Percentiles rank a stretch among this genome's conserved stretches.
Evolutionary conservation across 257 asterid genomes (phyloP).

Genomic region (Capsicum pubescens): DNA sequence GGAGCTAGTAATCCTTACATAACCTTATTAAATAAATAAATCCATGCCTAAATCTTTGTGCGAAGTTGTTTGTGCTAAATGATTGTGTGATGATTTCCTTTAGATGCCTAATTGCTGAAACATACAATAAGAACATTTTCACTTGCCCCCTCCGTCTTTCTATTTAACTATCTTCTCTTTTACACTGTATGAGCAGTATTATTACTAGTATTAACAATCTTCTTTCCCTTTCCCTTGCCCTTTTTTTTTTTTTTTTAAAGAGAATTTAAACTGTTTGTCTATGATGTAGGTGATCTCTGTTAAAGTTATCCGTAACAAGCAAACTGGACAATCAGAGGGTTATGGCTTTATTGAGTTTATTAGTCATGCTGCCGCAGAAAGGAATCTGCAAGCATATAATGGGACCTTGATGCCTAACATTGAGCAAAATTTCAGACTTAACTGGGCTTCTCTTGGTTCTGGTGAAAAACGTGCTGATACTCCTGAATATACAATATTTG

Average conservation of each 20-base stretch:
- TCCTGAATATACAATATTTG: conserved; percentile 76
- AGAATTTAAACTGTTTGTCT: neutral
- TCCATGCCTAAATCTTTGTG: neutral
- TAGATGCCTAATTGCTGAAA: neutral
- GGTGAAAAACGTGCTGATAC: conserved; percentile 75
- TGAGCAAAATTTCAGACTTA: conserved; percentile 66
- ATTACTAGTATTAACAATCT: neutral
- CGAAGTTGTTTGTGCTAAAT: neutral
- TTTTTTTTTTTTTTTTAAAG: neutral
- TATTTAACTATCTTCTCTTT: neutral
- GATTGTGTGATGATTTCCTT: neutral
- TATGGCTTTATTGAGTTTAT: conserved; percentile 85
- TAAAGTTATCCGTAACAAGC: conserved; percentile 80
- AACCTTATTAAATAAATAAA: neutral
- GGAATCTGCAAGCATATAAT: conserved; percentile 61
- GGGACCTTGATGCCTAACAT: conserved; percentile 69
- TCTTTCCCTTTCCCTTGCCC: neutral
- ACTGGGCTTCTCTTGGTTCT: conserved; percentile 85
- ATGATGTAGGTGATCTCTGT: conserved; percentile 54
- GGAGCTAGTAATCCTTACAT: neutral
- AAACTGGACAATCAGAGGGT: conserved; percentile 74
- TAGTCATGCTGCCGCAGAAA: conserved; percentile 67
- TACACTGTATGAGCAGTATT: neutral
- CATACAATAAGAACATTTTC: neutral
- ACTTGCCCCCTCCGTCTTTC: too few species aligned